Percentiles rank a stretch among this genome's conserved stretches.
Evolutionary conservation across 2,329 filamentous ascomycete species (phyloP).

Genomic region (Epichloe uncinata): DNA sequence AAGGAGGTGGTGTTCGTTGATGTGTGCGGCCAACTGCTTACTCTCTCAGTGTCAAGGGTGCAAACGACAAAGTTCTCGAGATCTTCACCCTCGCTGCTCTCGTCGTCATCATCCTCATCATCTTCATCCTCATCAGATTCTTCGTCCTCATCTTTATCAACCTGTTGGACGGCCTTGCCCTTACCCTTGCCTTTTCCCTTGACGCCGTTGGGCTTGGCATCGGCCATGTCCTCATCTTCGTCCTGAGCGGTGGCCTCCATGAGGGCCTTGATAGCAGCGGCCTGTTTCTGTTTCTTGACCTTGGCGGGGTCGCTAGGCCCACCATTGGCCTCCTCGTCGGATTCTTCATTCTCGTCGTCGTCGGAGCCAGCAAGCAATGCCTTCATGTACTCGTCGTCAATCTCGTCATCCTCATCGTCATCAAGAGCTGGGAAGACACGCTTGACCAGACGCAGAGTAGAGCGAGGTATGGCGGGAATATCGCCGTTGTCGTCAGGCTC

Average conservation of each 20-base stretch:
- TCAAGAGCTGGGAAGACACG: conserved; percentile 46
- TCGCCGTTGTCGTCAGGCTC: conserved; percentile 52
- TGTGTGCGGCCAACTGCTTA: conserved; percentile 30
- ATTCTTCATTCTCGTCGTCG: conserved; percentile 40
- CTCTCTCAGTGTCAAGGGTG: conserved; percentile 86
- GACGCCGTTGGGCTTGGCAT: conserved; percentile 46
- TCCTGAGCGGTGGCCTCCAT: conserved; percentile 52
- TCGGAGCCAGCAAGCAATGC: conserved; percentile 39
- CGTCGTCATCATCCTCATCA: conserved; percentile 42
- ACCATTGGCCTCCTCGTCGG: conserved; percentile 60
- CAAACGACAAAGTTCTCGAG: conserved; percentile 88
- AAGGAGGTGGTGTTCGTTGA: not conserved
- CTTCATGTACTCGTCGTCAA: conserved; percentile 53
- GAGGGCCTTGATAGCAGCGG: conserved; percentile 65
- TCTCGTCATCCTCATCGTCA: conserved; percentile 43
- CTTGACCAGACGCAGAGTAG: conserved; percentile 86
- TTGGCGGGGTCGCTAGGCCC: conserved; percentile 86
- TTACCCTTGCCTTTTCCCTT: conserved; percentile 53
- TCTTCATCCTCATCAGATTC: conserved; percentile 23
- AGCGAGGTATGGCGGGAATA: conserved; percentile 51
- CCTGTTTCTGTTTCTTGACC: conserved; percentile 73
- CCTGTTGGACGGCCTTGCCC: conserved; percentile 50
- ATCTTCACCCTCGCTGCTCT: conserved; percentile 49
- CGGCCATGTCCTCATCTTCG: conserved; percentile 60
- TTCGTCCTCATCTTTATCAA: conserved; percentile 37